Conservation (phyloP, 2,329 filamentous ascomycete genomes). For the Ceratocystis lukuohia region DNA sequence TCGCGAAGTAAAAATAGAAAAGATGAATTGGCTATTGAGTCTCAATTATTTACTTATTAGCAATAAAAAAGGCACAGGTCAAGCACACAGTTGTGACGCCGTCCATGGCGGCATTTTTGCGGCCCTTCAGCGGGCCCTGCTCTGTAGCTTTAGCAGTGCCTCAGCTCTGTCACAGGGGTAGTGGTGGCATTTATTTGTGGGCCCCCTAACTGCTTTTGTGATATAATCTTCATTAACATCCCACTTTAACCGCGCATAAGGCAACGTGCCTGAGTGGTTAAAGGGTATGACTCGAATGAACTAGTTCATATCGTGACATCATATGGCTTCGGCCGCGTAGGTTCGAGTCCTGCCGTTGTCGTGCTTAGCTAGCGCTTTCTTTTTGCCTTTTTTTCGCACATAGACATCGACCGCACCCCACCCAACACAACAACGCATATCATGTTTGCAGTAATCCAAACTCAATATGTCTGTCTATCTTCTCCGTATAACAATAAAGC, state of each 20-base stretch:
- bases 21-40: too few relatives aligned
- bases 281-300: constrained; percentile 18
- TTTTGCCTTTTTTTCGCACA: not conserved
- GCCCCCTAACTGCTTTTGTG: not conserved
- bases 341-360: constrained; percentile 18
- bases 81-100: too few relatives aligned
- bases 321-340: constrained; percentile 18
- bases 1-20: too few relatives aligned
- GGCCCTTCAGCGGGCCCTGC: too few relatives aligned
- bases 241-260: not conserved
- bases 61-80: too few relatives aligned
- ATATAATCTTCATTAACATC: not conserved
- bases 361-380: not conserved
- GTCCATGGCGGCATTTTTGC: too few relatives aligned
- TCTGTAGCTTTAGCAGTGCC: too few relatives aligned
- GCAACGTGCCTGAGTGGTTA: constrained; percentile 19
- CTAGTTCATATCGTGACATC: constrained; percentile 13
- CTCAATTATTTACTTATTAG: too few relatives aligned
- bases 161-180: too few relatives aligned
- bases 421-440: not conserved
- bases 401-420: not conserved
- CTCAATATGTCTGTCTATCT: not conserved
- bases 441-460: not conserved
- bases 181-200: too few relatives aligned
- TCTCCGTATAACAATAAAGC: not conserved